Percentiles rank a stretch among this genome's conserved stretches.
phyloP scores from a whole-genome alignment of 768 basidiomycete species.

The Albatrellus ellisii region DNA sequence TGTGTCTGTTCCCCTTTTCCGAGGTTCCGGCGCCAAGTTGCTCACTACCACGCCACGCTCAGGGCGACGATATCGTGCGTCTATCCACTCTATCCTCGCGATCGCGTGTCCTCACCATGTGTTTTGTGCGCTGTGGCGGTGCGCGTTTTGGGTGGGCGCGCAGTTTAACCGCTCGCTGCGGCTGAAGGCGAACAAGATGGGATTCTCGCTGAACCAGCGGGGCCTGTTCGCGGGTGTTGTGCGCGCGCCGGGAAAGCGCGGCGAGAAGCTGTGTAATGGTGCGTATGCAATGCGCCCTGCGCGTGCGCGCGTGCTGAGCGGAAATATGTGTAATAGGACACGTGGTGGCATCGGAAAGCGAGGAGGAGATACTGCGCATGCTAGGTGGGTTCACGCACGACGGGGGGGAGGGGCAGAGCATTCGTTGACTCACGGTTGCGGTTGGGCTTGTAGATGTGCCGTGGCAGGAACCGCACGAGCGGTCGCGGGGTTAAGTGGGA shows the following conservation, averaged over 20 bases:
- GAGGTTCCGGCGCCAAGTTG: background rate
- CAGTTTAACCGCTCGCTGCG: constrained; percentile 89
- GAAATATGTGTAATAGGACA: constrained; percentile 28
- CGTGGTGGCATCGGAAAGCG: constrained; percentile 70
- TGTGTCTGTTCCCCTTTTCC: constrained; percentile 19
- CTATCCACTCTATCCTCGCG: background rate
- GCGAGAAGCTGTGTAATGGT: constrained; percentile 52
- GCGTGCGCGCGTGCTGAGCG: background rate
- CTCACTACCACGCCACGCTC: background rate
- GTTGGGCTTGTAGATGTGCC: constrained; percentile 36
- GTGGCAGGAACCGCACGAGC: constrained; percentile 74
- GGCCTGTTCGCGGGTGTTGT: constrained; percentile 66
- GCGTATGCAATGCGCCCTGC: constrained; percentile 5
- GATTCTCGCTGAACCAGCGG: constrained; percentile 80
- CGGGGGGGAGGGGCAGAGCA: constrained; percentile 1
- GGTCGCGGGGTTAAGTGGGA: constrained; percentile 35
- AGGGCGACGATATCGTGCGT: constrained; percentile 85
- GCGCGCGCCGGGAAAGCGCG: constrained; percentile 50
- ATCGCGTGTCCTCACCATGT: background rate
- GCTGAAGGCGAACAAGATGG: constrained; percentile 66
- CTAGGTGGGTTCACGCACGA: constrained; percentile 28
- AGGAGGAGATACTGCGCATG: constrained; percentile 74
- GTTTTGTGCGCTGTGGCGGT: constrained; percentile 1
- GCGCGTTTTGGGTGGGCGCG: background rate
- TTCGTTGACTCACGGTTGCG: background rate